Percentiles rank a stretch among this genome's conserved stretches.
These are phyloP conservation scores for Astrocystis sublimbata DNA, from an alignment of 495 filamentous ascomycete genomes.

Conservation along the genomic window DNA sequence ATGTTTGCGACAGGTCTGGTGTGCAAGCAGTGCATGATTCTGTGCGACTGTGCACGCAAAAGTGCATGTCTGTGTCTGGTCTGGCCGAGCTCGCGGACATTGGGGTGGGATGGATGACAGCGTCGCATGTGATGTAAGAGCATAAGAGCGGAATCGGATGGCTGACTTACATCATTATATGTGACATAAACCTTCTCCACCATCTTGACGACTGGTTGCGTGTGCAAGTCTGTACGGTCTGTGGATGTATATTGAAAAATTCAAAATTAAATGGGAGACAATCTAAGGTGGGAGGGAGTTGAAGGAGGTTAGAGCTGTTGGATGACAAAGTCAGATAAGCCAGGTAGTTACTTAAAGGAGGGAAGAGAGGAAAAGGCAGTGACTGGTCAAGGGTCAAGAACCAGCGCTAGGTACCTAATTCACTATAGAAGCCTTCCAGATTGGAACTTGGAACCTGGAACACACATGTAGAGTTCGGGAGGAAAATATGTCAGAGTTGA, in stretches of 20 bases:
- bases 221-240: slow-evolving; percentile 6
- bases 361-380: background rate
- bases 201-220: slow-evolving; percentile 53
- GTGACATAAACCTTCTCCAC: slow-evolving; percentile 90
- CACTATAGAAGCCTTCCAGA: background rate
- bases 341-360: background rate
- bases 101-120: no score
- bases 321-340: background rate
- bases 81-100: no score
- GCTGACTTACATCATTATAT: slow-evolving; percentile 86
- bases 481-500: slow-evolving; percentile 2
- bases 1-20: no score
- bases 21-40: no score
- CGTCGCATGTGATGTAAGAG: no score
- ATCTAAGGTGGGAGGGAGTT: background rate
- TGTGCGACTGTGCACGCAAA: no score
- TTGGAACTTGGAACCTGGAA: background rate
- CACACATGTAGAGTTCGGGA: background rate
- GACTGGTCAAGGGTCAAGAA: no score
- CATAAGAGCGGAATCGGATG: no score
- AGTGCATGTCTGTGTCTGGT: no score
- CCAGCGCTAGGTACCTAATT: no score
- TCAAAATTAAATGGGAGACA: background rate
- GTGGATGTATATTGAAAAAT: background rate
- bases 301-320: no score